Conservation (phyloP, 805 yeast genomes). For the Spathaspora girioi region DNA sequence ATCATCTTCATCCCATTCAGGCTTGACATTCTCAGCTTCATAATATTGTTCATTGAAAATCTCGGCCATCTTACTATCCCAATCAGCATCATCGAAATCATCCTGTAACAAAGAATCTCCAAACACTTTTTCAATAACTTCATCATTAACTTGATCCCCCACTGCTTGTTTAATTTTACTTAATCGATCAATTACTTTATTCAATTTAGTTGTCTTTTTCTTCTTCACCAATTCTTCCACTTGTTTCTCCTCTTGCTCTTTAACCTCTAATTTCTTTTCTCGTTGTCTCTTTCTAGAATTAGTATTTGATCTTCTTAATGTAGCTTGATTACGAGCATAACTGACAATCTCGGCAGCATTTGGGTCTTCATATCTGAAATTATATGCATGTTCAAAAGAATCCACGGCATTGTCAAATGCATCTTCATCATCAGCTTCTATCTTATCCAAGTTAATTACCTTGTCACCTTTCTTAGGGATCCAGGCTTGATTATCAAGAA, state of each 20-base stretch:
- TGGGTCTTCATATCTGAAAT: slow-evolving; percentile 92
- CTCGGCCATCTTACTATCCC: slow-evolving; percentile 85
- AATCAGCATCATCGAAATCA: slow-evolving; percentile 84
- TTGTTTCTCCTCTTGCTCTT: slow-evolving; percentile 47
- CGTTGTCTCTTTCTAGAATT: slow-evolving; percentile 79
- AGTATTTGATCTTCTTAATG: slow-evolving; percentile 76
- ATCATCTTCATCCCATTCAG: slow-evolving; percentile 36
- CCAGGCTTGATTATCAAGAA: slow-evolving; percentile 82
- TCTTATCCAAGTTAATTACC: slow-evolving; percentile 47
- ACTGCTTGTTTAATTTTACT: slow-evolving; percentile 62
- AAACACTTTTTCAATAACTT: slow-evolving; percentile 57
- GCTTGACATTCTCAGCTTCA: slow-evolving; percentile 40
- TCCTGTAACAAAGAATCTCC: slow-evolving; percentile 76
- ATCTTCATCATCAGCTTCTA: slow-evolving; percentile 62
- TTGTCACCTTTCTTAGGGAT: slow-evolving; percentile 68
- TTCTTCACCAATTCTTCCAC: slow-evolving; percentile 61
- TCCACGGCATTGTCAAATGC: slow-evolving; percentile 93
- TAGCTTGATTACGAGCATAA: slow-evolving; percentile 92
- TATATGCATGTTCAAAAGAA: slow-evolving; percentile 85
- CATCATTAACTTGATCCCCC: slow-evolving; percentile 61
- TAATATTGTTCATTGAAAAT: slow-evolving; percentile 85
- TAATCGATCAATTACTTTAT: slow-evolving; percentile 70
- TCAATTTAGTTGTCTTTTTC: slow-evolving; percentile 73
- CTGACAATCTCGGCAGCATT: slow-evolving; percentile 86
- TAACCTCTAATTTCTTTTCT: slow-evolving; percentile 59